Evolutionary conservation across 108 stramenopile genomes (phyloP).

Genomic region (Epithemia pelagica): DNA sequence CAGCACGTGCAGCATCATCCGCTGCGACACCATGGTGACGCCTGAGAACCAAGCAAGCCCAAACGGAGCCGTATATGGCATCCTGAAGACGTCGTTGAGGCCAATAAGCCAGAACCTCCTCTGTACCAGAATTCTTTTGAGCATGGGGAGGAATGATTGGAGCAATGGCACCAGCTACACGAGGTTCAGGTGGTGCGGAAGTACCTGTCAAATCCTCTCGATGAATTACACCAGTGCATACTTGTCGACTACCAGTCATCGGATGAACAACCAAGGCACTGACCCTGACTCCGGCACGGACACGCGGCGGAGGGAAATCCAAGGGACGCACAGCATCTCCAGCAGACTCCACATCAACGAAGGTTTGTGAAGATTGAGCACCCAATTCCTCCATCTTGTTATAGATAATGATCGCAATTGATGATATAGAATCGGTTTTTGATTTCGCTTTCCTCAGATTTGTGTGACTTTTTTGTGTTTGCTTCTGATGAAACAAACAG

Average conservation of each 20-base stretch:
- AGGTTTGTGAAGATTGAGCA: conserved; percentile 23
- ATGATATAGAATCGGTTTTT: no score
- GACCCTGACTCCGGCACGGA: conserved; percentile 61
- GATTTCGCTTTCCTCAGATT: no score
- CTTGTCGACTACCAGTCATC: conserved; percentile 46
- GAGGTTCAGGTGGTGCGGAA: not conserved
- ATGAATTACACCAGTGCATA: conserved; percentile 60
- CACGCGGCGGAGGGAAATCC: conserved; percentile 74
- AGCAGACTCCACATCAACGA: conserved; percentile 28
- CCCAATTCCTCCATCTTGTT: conserved; percentile 21
- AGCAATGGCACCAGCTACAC: conserved; percentile 1
- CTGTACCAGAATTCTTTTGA: conserved; percentile 9
- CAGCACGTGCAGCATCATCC: conserved; percentile 74
- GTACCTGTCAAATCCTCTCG: conserved; percentile 37
- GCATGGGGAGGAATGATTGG: not conserved
- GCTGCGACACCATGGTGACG: conserved; percentile 67
- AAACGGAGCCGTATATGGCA: conserved; percentile 81
- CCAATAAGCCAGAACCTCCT: conserved; percentile 55
- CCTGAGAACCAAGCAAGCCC: conserved; percentile 65
- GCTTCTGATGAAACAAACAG: not conserved
- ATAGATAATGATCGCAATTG: not conserved
- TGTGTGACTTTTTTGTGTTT: not conserved
- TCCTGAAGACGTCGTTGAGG: conserved; percentile 73
- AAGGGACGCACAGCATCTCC: conserved; percentile 58
- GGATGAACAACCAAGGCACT: conserved; percentile 73